phyloP scores from a whole-genome alignment of 2,329 filamentous ascomycete genomes.

The Penicillium sp. region DNA sequence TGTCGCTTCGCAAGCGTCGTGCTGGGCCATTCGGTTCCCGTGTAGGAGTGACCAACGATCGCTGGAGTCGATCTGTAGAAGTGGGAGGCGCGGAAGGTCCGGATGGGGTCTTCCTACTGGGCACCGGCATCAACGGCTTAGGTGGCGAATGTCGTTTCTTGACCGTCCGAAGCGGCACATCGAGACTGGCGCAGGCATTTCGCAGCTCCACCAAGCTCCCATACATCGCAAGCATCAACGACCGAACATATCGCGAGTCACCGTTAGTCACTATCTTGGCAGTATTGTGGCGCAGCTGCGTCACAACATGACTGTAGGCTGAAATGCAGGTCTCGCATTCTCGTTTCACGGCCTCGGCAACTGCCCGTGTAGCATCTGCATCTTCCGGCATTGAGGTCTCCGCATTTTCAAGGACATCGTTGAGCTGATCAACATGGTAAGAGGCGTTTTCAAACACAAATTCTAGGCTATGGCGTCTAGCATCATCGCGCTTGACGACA shows the following conservation, averaged over 20 bases:
- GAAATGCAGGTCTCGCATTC: constrained; percentile 52
- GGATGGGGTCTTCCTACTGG: constrained; percentile 27
- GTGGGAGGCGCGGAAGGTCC: neutral
- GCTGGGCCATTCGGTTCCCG: constrained; percentile 45
- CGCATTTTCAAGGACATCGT: constrained; percentile 52
- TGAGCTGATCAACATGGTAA: constrained; percentile 56
- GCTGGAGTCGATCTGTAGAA: constrained; percentile 28
- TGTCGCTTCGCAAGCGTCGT: constrained; percentile 51
- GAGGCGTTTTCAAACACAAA: constrained; percentile 58
- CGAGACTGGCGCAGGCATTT: constrained; percentile 56
- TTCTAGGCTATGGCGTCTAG: constrained; percentile 52
- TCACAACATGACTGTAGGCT: constrained; percentile 50
- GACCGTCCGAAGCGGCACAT: constrained; percentile 37
- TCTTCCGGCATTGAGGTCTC: constrained; percentile 52
- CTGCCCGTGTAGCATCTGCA: constrained; percentile 43
- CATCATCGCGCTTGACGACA: constrained; percentile 47
- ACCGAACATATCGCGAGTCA: constrained; percentile 58
- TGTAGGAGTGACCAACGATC: constrained; percentile 45
- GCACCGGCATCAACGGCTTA: constrained; percentile 31
- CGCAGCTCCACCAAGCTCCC: constrained; percentile 58
- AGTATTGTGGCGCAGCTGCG: constrained; percentile 49
- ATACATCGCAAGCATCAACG: constrained; percentile 59
- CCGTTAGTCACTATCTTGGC: constrained; percentile 54
- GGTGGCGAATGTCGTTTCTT: constrained; percentile 28
- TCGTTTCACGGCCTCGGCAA: constrained; percentile 44